Conservation (phyloP, 2,329 filamentous ascomycete genomes). For the Aspergillus sp. region DNA sequence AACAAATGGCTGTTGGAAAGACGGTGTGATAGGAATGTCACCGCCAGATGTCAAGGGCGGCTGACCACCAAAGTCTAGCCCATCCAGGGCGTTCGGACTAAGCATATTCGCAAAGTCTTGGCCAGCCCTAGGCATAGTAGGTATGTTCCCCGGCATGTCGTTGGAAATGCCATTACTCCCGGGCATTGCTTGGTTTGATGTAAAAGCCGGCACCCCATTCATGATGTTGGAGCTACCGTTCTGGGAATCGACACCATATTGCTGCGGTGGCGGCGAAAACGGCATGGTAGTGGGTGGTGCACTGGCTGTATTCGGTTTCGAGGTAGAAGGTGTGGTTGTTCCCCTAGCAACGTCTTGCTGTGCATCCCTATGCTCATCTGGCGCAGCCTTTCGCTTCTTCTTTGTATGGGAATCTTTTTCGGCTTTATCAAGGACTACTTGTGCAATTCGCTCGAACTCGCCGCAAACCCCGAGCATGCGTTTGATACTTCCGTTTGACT, state of each 20-base stretch:
- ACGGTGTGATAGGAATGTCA: slow-evolving; percentile 37
- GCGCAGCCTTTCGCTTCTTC: slow-evolving; percentile 79
- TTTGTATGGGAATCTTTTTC: slow-evolving; percentile 79
- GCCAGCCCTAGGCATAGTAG: slow-evolving; percentile 30
- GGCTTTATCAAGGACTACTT: slow-evolving; percentile 83
- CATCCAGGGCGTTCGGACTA: slow-evolving; percentile 34
- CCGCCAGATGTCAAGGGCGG: slow-evolving; percentile 28
- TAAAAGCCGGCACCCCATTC: slow-evolving; percentile 23
- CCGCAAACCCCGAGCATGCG: slow-evolving; percentile 91
- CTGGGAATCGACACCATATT: slow-evolving; percentile 24
- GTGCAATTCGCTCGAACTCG: slow-evolving; percentile 95
- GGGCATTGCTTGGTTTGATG: slow-evolving; percentile 24
- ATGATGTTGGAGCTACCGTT: slow-evolving; percentile 17
- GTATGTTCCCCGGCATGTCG: slow-evolving; percentile 27
- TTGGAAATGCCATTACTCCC: slow-evolving; percentile 22
- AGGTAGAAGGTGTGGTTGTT: slow-evolving; percentile 16
- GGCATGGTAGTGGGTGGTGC: slow-evolving; percentile 18
- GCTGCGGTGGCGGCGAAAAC: slow-evolving; percentile 27
- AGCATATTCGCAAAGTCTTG: slow-evolving; percentile 41
- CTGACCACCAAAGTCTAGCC: slow-evolving; percentile 33
- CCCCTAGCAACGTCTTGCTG: slow-evolving; percentile 22
- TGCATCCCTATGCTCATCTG: slow-evolving; percentile 40
- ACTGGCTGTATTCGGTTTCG: slow-evolving; percentile 28
- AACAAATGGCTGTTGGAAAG: slow-evolving; percentile 80
- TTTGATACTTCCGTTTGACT: slow-evolving; percentile 84